Evolutionary conservation across 106 monocot species (phyloP).

Genomic region (Acanthochlamys bracteata): DNA sequence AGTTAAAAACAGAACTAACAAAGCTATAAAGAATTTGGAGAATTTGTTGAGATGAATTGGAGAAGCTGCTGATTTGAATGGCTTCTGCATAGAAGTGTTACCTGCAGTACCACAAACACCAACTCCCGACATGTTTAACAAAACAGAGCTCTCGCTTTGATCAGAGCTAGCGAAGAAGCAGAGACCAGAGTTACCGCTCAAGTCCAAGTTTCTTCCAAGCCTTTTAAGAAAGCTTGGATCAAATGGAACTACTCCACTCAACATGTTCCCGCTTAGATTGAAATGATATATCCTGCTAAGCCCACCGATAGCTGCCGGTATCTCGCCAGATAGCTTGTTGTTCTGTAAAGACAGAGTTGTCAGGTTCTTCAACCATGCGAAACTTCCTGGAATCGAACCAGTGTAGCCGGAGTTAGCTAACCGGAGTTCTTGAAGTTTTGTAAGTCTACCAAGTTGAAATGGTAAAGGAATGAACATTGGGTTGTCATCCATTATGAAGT

Average conservation of each 20-base stretch:
- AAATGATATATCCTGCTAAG: conserved; percentile 65
- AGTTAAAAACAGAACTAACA: not conserved
- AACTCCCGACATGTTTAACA: conserved; percentile 19
- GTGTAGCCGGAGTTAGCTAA: conserved; percentile 71
- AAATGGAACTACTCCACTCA: conserved; percentile 68
- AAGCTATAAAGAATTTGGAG: not conserved
- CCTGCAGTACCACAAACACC: conserved; percentile 27
- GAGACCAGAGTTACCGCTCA: conserved; percentile 67
- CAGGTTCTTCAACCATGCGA: conserved; percentile 43
- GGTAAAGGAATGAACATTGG: conserved; percentile 55
- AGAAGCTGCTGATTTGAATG: conserved; percentile 3
- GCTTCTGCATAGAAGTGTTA: conserved; percentile 13
- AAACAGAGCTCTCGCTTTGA: conserved; percentile 6
- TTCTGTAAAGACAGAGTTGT: conserved; percentile 75
- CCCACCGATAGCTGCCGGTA: conserved; percentile 36
- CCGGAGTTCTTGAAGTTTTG: conserved; percentile 66
- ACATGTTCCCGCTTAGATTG: conserved; percentile 74
- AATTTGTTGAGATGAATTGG: not conserved
- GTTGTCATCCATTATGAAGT: conserved; percentile 74
- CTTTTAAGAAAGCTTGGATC: conserved; percentile 40
- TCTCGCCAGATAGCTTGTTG: conserved; percentile 54
- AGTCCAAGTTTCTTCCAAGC: conserved; percentile 77
- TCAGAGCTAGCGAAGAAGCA: conserved; percentile 31
- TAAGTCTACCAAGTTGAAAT: conserved; percentile 46
- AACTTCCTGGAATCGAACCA: conserved; percentile 57